Percentiles rank a stretch among this genome's conserved stretches.
Evolutionary conservation across 1,139 yeast genomes (phyloP).

Genomic region (Eremothecium coryli): DNA sequence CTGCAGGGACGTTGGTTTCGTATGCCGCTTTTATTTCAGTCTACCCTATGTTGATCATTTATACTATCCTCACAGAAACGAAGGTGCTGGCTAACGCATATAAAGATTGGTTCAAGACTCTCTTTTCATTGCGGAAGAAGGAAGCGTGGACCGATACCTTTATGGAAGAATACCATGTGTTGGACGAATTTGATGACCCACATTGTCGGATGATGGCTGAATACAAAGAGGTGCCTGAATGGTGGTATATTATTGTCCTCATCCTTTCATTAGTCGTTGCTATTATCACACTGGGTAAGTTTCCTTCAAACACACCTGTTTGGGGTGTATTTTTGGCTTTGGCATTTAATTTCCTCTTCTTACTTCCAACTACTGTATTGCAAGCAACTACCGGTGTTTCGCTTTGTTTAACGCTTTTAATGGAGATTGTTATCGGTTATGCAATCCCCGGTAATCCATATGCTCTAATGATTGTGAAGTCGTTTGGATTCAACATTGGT

Average conservation of each 20-base stretch:
- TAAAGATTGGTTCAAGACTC: constrained; percentile 26
- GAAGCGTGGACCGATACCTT: constrained; percentile 18
- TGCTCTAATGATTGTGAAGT: constrained; percentile 51
- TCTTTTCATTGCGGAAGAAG: constrained; percentile 28
- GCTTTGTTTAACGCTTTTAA: constrained; percentile 49
- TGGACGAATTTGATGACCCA: constrained; percentile 40
- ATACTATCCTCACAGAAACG: constrained; percentile 31
- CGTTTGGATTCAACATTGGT: constrained; percentile 50
- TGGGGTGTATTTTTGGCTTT: constrained; percentile 51
- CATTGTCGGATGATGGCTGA: constrained; percentile 47
- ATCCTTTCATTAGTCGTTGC: constrained; percentile 43
- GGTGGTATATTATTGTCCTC: constrained; percentile 45
- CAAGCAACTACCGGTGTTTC: constrained; percentile 46
- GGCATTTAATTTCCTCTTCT: constrained; percentile 44
- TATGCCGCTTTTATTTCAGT: constrained; percentile 52
- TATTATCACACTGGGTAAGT: constrained; percentile 38
- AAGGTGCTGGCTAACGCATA: constrained; percentile 21
- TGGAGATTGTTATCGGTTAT: constrained; percentile 53
- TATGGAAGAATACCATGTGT: constrained; percentile 8
- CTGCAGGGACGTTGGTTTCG: constrained; percentile 46
- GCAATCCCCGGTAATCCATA: constrained; percentile 56
- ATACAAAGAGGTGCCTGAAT: constrained; percentile 55
- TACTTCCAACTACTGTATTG: constrained; percentile 43
- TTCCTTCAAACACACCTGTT: constrained; percentile 36
- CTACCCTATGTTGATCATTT: constrained; percentile 48